phyloP scores from a whole-genome alignment of 2,329 filamentous ascomycete species.

The Aspergillus novoparasiticus region DNA sequence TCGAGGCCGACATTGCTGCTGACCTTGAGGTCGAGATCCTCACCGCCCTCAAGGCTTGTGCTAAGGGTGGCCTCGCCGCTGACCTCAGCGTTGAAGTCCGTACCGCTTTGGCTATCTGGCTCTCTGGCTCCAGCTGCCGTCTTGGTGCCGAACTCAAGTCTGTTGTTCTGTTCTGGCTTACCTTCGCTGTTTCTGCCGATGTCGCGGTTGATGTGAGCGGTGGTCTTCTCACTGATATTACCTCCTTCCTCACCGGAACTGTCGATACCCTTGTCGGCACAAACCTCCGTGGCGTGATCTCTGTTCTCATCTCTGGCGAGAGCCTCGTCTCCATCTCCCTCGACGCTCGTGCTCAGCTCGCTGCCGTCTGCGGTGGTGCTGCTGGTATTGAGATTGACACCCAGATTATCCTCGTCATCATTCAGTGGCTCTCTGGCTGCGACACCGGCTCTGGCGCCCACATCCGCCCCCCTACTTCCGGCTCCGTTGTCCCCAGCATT shows the following conservation, averaged over 20 bases:
- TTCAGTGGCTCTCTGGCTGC: constrained; percentile 42
- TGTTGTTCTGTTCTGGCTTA: constrained; percentile 40
- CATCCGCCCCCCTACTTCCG: constrained; percentile 13
- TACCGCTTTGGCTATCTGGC: constrained; percentile 35
- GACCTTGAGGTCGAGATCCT: constrained; percentile 32
- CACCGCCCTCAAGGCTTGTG: constrained; percentile 31
- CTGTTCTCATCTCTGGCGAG: constrained; percentile 34
- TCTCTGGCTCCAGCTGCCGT: constrained; percentile 33
- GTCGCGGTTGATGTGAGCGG: constrained; percentile 30
- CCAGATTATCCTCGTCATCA: constrained; percentile 55
- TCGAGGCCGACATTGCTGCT: constrained; percentile 29
- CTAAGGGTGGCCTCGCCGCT: constrained; percentile 32
- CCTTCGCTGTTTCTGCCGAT: constrained; percentile 31
- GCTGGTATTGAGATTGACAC: constrained; percentile 53
- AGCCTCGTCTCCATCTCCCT: constrained; percentile 34
- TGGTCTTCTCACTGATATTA: constrained; percentile 32
- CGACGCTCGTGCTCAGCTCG: constrained; percentile 37
- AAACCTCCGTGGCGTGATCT: constrained; percentile 35
- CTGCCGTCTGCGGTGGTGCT: constrained; percentile 38
- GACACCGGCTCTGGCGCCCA: constrained; percentile 25
- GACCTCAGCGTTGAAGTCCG: constrained; percentile 32
- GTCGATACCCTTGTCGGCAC: constrained; percentile 31
- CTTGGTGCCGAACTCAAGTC: constrained; percentile 42
- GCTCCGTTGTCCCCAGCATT: constrained; percentile 21
- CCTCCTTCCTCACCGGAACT: constrained; percentile 33